Percentiles rank a stretch among this genome's conserved stretches.
Evolutionary conservation across 2,329 filamentous ascomycete species (phyloP).

Genomic region (Xylariales sp.): DNA sequence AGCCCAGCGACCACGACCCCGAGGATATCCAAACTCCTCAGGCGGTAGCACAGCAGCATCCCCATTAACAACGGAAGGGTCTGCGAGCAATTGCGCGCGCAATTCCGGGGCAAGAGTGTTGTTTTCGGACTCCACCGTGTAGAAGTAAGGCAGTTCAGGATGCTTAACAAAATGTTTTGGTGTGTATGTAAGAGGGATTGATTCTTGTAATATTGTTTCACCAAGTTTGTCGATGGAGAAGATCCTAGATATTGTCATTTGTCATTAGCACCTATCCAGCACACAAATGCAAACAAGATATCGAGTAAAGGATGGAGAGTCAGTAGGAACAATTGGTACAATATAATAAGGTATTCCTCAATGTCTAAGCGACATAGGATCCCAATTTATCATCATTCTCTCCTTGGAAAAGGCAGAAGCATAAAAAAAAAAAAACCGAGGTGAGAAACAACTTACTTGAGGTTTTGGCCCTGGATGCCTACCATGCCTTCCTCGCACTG

Average conservation of each 20-base stretch:
- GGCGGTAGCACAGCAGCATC: slow-evolving; percentile 68
- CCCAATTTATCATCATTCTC: slow-evolving; percentile 61
- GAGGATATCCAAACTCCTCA: slow-evolving; percentile 84
- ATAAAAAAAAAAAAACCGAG: slow-evolving; percentile 4
- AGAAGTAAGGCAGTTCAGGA: slow-evolving; percentile 84
- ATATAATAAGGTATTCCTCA: slow-evolving; percentile 55
- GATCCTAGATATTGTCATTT: slow-evolving; percentile 51
- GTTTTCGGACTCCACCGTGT: slow-evolving; percentile 90
- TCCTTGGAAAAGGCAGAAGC: slow-evolving; percentile 27
- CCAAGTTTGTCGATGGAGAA: slow-evolving; percentile 86
- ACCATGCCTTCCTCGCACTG: slow-evolving; percentile 93
- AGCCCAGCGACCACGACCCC: slow-evolving; percentile 82
- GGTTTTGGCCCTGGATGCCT: slow-evolving; percentile 82
- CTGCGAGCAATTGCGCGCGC: slow-evolving; percentile 67
- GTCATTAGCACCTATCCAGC: slow-evolving; percentile 25
- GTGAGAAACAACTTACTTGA: slow-evolving; percentile 58
- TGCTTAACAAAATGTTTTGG: slow-evolving; percentile 84
- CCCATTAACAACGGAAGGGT: slow-evolving; percentile 67
- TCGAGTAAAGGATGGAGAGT: slow-evolving; percentile 35
- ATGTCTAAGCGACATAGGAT: slow-evolving; percentile 51
- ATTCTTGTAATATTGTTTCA: slow-evolving; percentile 81
- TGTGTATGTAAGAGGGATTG: slow-evolving; percentile 83
- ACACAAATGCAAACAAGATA: background rate
- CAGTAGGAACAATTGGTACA: slow-evolving; percentile 98
- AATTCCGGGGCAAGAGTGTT: slow-evolving; percentile 83